Evolutionary conservation across 768 basidiomycete species (phyloP).

Genomic region (Leucogyrophana mollusca): DNA sequence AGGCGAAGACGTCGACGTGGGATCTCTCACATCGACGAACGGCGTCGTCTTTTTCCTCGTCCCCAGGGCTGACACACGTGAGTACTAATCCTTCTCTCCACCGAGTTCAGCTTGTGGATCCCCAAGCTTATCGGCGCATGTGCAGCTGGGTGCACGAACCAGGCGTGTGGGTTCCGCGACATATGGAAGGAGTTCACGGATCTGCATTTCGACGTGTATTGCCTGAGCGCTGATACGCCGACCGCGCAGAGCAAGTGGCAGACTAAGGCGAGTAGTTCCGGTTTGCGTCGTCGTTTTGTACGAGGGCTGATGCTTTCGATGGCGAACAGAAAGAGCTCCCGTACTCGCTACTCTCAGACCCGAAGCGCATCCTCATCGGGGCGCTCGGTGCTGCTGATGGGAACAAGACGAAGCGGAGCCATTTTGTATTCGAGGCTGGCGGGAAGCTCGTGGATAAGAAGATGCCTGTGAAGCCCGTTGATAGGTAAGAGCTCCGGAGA

Average conservation of each 20-base stretch:
- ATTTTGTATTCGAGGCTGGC: constrained; percentile 91
- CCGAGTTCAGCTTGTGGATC: neutral
- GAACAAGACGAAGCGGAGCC: constrained; percentile 85
- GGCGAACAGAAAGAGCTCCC: constrained; percentile 70
- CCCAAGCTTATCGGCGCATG: too few relatives aligned
- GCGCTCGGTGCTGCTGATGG: constrained; percentile 80
- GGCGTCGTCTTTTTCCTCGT: constrained; percentile 83
- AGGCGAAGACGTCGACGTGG: constrained; percentile 72
- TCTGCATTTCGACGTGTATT: constrained; percentile 69
- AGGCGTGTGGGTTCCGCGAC: constrained; percentile 92
- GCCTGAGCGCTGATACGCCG: constrained; percentile 78
- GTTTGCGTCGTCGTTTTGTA: neutral
- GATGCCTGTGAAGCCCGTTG: constrained; percentile 81
- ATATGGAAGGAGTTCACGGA: constrained; percentile 72
- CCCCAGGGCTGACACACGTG: constrained; percentile 85
- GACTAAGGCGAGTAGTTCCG: constrained; percentile 60
- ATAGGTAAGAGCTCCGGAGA: constrained; percentile 54
- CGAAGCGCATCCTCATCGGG: constrained; percentile 73
- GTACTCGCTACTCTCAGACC: constrained; percentile 87
- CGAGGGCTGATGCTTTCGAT: constrained; percentile 4
- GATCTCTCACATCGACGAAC: constrained; percentile 59
- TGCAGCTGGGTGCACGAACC: constrained; percentile 84
- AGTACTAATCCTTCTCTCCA: constrained; percentile 27
- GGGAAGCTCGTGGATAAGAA: constrained; percentile 86
- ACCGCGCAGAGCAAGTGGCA: constrained; percentile 82